phyloP scores from a whole-genome alignment of 495 filamentous ascomycete species.

The Talaromyces wortmannii region DNA sequence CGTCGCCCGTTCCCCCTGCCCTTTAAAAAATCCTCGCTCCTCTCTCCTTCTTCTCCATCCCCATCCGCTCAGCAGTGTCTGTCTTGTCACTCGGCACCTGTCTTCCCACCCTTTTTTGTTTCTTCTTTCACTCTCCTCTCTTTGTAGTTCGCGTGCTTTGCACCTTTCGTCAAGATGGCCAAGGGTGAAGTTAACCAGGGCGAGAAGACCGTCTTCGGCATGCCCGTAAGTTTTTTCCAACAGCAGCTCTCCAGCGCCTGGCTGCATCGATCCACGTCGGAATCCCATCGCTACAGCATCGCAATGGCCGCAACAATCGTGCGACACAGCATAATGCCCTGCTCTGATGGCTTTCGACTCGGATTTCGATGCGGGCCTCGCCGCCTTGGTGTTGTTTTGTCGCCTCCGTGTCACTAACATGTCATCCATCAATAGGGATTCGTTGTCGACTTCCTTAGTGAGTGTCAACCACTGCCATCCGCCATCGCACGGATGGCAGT shows the following conservation, averaged over 20 bases:
- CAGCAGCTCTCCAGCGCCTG: not conserved
- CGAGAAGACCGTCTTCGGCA: slow-evolving; percentile 84
- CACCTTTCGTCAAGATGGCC: slow-evolving; percentile 40
- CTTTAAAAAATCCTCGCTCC: slow-evolving; percentile 34
- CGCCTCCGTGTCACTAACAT: slow-evolving; percentile 3
- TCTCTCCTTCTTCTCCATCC: slow-evolving; percentile 25
- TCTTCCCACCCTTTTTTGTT: slow-evolving; percentile 30
- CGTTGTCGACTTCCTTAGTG: slow-evolving; percentile 97
- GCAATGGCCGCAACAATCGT: not conserved
- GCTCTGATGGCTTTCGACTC: not conserved
- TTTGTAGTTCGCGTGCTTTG: slow-evolving; percentile 16
- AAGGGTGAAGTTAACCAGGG: slow-evolving; percentile 41
- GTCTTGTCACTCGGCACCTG: slow-evolving; percentile 29
- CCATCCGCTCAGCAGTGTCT: slow-evolving; percentile 31
- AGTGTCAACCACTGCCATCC: slow-evolving; percentile 33
- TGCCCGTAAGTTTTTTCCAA: slow-evolving; percentile 50
- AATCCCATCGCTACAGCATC: slow-evolving; percentile 1
- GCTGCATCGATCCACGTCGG: slow-evolving; percentile 1
- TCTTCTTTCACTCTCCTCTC: slow-evolving; percentile 15
- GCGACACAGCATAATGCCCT: not conserved
- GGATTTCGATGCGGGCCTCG: not conserved
- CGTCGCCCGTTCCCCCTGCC: slow-evolving; percentile 33
- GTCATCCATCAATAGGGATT: slow-evolving; percentile 37
- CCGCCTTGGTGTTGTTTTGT: not conserved
- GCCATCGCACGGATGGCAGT: not conserved